phyloP scores from a whole-genome alignment of 2,329 filamentous ascomycete genomes.

The Emmonsiellopsis sp. region DNA sequence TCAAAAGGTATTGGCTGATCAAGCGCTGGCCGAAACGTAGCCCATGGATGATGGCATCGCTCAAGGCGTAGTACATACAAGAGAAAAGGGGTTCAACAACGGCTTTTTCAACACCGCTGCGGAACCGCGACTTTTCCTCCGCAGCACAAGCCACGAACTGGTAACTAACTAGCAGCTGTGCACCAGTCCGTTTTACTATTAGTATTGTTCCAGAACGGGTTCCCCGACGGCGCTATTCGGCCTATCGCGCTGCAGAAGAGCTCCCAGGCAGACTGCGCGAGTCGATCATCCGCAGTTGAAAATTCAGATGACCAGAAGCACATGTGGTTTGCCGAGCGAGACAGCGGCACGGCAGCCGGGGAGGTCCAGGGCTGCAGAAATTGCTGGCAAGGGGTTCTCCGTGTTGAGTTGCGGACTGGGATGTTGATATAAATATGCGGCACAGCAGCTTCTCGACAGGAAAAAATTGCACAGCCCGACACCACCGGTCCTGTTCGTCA shows the following conservation, averaged over 20 bases:
- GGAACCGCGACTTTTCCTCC: too few species aligned
- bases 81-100: too few species aligned
- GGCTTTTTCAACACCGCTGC: too few species aligned
- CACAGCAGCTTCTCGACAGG: not conserved
- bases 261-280: not conserved
- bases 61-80: too few species aligned
- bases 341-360: not conserved
- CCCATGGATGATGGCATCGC: too few species aligned
- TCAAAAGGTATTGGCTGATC: too few species aligned
- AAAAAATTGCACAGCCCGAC: too few species aligned
- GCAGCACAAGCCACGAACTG: too few species aligned
- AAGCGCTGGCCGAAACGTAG: too few species aligned
- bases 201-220: not conserved
- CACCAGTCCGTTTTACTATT: too few species aligned
- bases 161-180: too few species aligned
- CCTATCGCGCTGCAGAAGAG: not conserved
- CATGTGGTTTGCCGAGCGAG: not conserved
- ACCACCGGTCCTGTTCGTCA: too few species aligned
- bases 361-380: not conserved
- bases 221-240: not conserved
- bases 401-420: not conserved
- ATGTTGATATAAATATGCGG: not conserved
- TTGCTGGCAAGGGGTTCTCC: not conserved
- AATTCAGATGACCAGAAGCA: conserved; percentile 1
- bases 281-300: not conserved